Conservation (phyloP, 768 basidiomycete genomes). For the Chlorophyllum brunneum region DNA sequence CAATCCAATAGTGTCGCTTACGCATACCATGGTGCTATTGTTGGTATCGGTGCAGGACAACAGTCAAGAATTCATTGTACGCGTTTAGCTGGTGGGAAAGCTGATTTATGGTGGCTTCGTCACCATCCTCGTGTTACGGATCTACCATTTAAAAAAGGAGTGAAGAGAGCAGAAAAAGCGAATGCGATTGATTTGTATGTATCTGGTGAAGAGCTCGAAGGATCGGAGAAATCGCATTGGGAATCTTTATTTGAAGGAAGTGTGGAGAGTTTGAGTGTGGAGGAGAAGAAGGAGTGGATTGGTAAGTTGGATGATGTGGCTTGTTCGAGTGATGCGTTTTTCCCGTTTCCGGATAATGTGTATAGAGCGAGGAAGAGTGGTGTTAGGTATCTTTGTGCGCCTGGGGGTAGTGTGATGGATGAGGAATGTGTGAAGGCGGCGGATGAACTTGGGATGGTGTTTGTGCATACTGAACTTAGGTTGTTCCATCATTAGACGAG, state of each 20-base stretch:
- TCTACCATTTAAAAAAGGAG: constrained; percentile 95
- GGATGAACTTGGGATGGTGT: constrained; percentile 89
- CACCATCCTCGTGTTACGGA: constrained; percentile 92
- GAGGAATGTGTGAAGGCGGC: constrained; percentile 94
- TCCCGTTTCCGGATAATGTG: constrained; percentile 99
- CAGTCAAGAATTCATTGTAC: constrained; percentile 99
- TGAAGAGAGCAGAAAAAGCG: constrained; percentile 96
- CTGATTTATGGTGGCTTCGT: constrained; percentile 99
- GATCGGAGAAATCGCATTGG: constrained; percentile 89
- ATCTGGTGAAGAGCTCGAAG: constrained; percentile 82
- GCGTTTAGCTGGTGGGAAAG: constrained; percentile 93
- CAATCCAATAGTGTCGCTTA: constrained; percentile 99
- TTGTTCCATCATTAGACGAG: constrained; percentile 79
- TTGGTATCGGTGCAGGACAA: constrained; percentile 96
- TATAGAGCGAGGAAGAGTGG: constrained; percentile 91
- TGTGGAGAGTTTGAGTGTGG: constrained; percentile 59
- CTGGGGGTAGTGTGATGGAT: constrained; percentile 96
- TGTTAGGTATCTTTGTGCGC: constrained; percentile 87
- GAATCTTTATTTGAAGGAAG: constrained; percentile 77
- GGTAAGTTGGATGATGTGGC: constrained; percentile 76
- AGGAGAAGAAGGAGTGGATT: constrained; percentile 76
- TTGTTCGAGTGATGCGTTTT: constrained; percentile 97
- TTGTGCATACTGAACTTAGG: constrained; percentile 83
- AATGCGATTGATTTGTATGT: constrained; percentile 98
- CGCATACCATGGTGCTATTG: constrained; percentile 84